Evolutionary conservation across 805 yeast genomes (phyloP), one percentile per base, ranked within the genome.

Genomic region (Yarrowia sp.): DNA sequence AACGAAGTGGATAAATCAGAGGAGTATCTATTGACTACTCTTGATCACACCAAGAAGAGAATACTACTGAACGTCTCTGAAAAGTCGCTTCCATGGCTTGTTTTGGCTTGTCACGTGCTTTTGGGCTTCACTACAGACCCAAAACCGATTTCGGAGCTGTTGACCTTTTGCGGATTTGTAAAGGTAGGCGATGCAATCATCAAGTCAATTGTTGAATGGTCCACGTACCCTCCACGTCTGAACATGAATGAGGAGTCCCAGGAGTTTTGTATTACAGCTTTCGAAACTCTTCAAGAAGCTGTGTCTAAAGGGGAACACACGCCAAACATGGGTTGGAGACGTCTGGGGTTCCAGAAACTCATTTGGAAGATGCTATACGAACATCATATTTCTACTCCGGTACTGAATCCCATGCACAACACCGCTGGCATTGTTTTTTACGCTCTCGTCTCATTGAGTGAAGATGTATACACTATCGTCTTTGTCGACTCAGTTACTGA

Each of bases 161-260:
- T 56, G 49, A 16, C 15, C 15, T 56, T 26, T n/a, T 56, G 64
- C 10, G 64, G 64, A 3, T 56, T 56, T 22, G 16, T n/a, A 7
- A 26, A 11, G 10, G 36, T 56, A 0, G 8, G 8, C 15, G n/a
- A 42, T 22, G 11, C 26, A 15, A 22, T 43, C 15, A n/a, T 56
- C 15, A 16, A 32, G 49, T 42, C 49, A 5, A 56, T 56, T n/a
- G 64, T 56, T n/a, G 64, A 56, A 9, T 56, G 64, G 64, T 42
- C 49, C 4, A 56, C 49, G 3, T 56, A 56, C 11, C 64, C 64
- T 2, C 5, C 64, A 3, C 48, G 64, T n/a, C 64, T 56, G 1
- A 8, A 3, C 8, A 4, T 52, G 32, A 14, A 14, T 1, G 11
- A 11, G 9, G 2, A 8, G 8, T 48, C 40, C 14, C 53, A 32